Evolutionary conservation across 2,329 filamentous ascomycete species (phyloP).

Genomic region (Aspergillus quadricinctus): DNA sequence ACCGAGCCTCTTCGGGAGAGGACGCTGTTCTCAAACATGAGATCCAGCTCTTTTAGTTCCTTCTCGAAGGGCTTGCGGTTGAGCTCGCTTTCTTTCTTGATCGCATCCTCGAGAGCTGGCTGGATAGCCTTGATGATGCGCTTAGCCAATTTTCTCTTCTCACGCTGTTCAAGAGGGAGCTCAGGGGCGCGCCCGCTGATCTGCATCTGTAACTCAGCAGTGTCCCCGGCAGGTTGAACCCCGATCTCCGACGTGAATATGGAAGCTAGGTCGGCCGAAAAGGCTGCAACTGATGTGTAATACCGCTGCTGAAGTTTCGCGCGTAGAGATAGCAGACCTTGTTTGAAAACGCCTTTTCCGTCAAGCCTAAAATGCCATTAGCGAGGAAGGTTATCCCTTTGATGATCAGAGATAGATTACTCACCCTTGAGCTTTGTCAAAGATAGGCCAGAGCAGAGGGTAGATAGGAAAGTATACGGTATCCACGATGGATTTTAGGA

Average conservation of each 20-base stretch:
- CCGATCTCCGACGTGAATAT: conserved; percentile 54
- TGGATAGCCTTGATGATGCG: conserved; percentile 82
- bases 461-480: conserved; percentile 87
- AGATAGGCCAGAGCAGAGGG: conserved; percentile 68
- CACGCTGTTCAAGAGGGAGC: conserved; percentile 62
- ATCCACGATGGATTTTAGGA: conserved; percentile 76
- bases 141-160: conserved; percentile 80
- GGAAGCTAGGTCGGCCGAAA: conserved; percentile 54
- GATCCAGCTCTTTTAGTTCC: conserved; percentile 69
- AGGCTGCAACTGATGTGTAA: conserved; percentile 59
- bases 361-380: conserved; percentile 40
- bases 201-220: conserved; percentile 47
- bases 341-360: conserved; percentile 50
- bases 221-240: conserved; percentile 44
- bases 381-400: neutral
- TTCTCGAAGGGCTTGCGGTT: conserved; percentile 65
- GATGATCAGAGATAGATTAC: conserved; percentile 35
- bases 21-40: conserved; percentile 65
- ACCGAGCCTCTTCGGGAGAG: conserved; percentile 47
- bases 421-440: conserved; percentile 78
- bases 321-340: conserved; percentile 51
- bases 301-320: conserved; percentile 51
- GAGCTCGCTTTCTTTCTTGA: conserved; percentile 77
- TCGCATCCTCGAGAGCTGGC: conserved; percentile 68
- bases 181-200: conserved; percentile 46